Evolutionary conservation across 129 eudicot genomes (phyloP).

Genomic region (Flaveria robusta): DNA sequence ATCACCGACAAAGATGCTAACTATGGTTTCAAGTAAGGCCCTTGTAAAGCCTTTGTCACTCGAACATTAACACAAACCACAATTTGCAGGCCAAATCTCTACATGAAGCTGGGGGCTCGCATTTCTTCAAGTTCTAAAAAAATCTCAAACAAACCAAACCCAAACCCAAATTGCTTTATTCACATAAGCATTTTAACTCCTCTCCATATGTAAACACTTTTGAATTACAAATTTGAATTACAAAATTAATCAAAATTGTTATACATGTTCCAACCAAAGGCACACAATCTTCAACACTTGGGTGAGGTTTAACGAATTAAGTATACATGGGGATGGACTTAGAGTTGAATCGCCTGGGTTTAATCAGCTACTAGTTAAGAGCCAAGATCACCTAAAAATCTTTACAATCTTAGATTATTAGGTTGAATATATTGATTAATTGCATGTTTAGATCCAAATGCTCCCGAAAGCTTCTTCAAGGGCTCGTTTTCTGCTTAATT

Average conservation of each 20-base stretch:
- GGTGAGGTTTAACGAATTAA: slow-evolving; percentile 8
- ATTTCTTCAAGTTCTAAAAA: too few relatives aligned
- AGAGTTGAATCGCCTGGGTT: background rate
- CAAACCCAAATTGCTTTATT: too few relatives aligned
- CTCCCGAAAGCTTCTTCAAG: slow-evolving; percentile 96
- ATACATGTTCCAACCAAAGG: slow-evolving; percentile 2
- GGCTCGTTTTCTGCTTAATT: slow-evolving; percentile 79
- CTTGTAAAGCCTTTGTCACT: too few relatives aligned
- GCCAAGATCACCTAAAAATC: slow-evolving; percentile 3
- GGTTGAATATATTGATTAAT: background rate
- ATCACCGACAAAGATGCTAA: too few relatives aligned
- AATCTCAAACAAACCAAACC: too few relatives aligned
- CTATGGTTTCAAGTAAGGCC: too few relatives aligned
- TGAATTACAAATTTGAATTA: slow-evolving; percentile 21
- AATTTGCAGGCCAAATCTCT: too few relatives aligned
- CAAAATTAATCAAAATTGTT: slow-evolving; percentile 28
- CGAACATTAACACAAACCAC: too few relatives aligned
- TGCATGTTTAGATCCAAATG: slow-evolving; percentile 65
- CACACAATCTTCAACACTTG: slow-evolving; percentile 12
- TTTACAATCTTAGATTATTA: slow-evolving; percentile 22
- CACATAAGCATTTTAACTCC: background rate
- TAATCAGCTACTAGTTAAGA: background rate
- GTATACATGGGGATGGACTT: background rate
- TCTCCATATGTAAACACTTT: background rate
- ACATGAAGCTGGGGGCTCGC: too few relatives aligned